These are phyloP conservation scores for Leptomonas pyrrhocoris DNA, from an alignment of 208 protist genomes.

Conservation along the genomic window DNA sequence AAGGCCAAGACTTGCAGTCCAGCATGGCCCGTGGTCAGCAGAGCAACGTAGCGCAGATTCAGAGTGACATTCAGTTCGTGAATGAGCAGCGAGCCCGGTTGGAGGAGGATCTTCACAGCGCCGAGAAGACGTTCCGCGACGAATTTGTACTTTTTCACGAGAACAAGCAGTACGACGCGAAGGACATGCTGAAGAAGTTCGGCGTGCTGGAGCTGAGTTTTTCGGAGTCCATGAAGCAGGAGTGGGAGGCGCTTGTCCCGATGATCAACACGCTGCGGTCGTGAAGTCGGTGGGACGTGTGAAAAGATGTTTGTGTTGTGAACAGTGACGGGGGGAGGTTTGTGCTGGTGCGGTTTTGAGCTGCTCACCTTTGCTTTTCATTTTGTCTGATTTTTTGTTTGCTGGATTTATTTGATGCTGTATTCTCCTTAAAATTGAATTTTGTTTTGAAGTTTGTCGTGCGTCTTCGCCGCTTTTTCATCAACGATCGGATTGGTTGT, in stretches of 20 bases:
- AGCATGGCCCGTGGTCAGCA: constrained; percentile 34
- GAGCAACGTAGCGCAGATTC: constrained; percentile 31
- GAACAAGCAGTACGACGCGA: constrained; percentile 85
- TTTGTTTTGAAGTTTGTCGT: background rate
- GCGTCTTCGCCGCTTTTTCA: background rate
- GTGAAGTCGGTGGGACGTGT: constrained; percentile 9
- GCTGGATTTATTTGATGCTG: background rate
- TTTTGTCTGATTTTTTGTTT: constrained; percentile 1
- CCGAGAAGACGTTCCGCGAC: constrained; percentile 49
- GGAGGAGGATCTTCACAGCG: constrained; percentile 37
- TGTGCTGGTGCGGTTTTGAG: background rate
- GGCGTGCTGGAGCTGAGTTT: constrained; percentile 83
- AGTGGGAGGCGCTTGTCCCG: constrained; percentile 68
- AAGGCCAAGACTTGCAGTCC: constrained; percentile 27
- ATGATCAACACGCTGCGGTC: constrained; percentile 37
- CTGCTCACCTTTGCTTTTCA: constrained; percentile 24
- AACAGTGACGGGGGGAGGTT: background rate
- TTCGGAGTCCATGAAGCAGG: constrained; percentile 61
- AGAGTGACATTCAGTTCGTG: constrained; percentile 39
- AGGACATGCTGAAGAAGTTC: constrained; percentile 76
- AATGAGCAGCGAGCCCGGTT: constrained; percentile 41
- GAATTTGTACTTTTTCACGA: constrained; percentile 82
- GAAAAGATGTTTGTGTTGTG: background rate
- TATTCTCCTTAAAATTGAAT: background rate
- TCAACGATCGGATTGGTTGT: too few species aligned